Base-by-base conservation (phyloP, 805 yeast genomes). In the Pichia exigua region DNA sequence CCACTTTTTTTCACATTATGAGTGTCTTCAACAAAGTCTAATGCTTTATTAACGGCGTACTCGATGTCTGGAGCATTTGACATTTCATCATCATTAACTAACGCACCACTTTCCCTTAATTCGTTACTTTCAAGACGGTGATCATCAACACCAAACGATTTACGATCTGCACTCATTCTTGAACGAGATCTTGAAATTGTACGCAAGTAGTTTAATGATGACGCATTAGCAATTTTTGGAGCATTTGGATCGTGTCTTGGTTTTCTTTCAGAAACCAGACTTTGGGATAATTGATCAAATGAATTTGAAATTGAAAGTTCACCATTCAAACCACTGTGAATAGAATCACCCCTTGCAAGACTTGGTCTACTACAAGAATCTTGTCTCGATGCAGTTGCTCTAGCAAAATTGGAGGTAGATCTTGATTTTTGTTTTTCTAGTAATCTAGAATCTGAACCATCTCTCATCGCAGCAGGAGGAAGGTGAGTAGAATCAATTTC, bases 341-440 rank as follows among this genome's bases (percentile, higher is more conserved):
- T 85, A 1, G 90, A 81, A 56, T 84, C 91, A 39, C 92, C 94
- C 54, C 86, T 73, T 2, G 92, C 91, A 59, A 85, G 71, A 66
- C 84, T 87, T 1, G 90, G 89, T 63, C 71, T 47, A 24, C 18
- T 53, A 26, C 8, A 12, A 2, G 50, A 40, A 20, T 46, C 47
- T 4, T 35, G 6, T 9, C 22, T 26, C 4, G 45, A 22, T 1
- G 38, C 27, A 10, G 18, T 15, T 17, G 49, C 43, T 38, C 57
- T 55, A 17, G 44, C 26, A 11, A 39, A 21, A 18, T 32, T 24
- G 11, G 57, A 53, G 10, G 39, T 17, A 13, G 64, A 59, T 39
- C 61, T 54, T 2, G 65, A 59, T 52, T 61, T 54, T 39, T 57
- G 56, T 42, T 61, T 62, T 41, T 52, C 46, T 44, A 56, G 41